These are phyloP conservation scores for Skeletonema tropicum DNA, from an alignment of 108 stramenopile species.

Conservation along the genomic window DNA sequence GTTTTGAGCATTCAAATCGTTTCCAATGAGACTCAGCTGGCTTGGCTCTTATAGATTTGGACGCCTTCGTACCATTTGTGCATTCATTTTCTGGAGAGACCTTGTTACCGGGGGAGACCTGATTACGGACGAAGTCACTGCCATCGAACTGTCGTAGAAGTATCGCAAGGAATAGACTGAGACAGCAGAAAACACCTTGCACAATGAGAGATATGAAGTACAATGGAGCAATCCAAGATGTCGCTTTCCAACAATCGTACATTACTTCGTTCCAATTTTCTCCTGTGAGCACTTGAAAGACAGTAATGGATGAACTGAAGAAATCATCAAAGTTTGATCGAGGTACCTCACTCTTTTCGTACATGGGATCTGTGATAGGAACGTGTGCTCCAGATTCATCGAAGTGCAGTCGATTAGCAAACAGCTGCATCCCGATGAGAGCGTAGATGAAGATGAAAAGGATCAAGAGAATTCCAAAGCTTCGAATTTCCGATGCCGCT, in stretches of 20 bases:
- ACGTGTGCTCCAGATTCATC: conserved; percentile 19
- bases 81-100: not conserved
- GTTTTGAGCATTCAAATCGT: conserved; percentile 1
- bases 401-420: conserved; percentile 69
- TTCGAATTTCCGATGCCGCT: conserved; percentile 64
- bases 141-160: conserved; percentile 61
- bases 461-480: conserved; percentile 62
- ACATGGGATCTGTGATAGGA: conserved; percentile 36
- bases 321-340: conserved; percentile 66
- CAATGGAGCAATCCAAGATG: conserved; percentile 39
- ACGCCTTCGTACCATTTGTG: not conserved
- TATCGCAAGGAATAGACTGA: conserved; percentile 74
- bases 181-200: conserved; percentile 53
- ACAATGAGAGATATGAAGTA: conserved; percentile 61
- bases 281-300: conserved; percentile 63
- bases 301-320: conserved; percentile 25
- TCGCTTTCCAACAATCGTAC: conserved; percentile 63
- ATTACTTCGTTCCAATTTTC: conserved; percentile 73
- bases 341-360: conserved; percentile 28
- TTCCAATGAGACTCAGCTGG: not conserved
- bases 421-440: conserved; percentile 72
- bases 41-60: not conserved
- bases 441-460: conserved; percentile 77
- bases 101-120: not conserved
- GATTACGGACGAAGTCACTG: conserved; percentile 15